Evolutionary conservation across 2,329 filamentous ascomycete genomes (phyloP).

Genomic region (Ilyonectria mors-panacis): DNA sequence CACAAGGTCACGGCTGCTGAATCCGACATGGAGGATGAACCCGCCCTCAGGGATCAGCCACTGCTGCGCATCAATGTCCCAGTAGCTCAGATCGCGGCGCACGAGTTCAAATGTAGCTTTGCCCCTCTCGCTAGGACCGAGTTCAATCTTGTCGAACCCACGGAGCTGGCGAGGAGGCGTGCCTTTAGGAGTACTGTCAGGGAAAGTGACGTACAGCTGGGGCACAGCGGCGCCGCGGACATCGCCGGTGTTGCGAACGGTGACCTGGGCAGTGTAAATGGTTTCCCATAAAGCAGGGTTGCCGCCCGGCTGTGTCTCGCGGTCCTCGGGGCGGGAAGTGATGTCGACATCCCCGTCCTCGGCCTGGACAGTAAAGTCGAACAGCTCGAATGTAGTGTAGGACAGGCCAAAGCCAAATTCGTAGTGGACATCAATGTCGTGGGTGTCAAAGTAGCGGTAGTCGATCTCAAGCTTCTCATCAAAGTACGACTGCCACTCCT

Average conservation of each 20-base stretch:
- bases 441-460: slow-evolving; percentile 75
- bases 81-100: slow-evolving; percentile 64
- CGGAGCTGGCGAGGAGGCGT: slow-evolving; percentile 65
- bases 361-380: slow-evolving; percentile 50
- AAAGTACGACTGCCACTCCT: slow-evolving; percentile 62
- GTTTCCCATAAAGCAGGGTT: slow-evolving; percentile 68
- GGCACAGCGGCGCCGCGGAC: slow-evolving; percentile 64
- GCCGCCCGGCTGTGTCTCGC: slow-evolving; percentile 63
- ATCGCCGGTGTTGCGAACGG: slow-evolving; percentile 66
- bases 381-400: slow-evolving; percentile 74
- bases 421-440: slow-evolving; percentile 71
- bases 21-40: slow-evolving; percentile 45
- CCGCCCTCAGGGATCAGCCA: slow-evolving; percentile 54
- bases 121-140: slow-evolving; percentile 58
- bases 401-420: slow-evolving; percentile 79
- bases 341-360: slow-evolving; percentile 43
- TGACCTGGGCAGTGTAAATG: slow-evolving; percentile 62
- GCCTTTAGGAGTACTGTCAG: slow-evolving; percentile 48
- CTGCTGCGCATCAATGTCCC: slow-evolving; percentile 59
- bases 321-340: slow-evolving; percentile 16
- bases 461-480: slow-evolving; percentile 77
- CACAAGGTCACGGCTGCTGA: slow-evolving; percentile 28
- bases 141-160: slow-evolving; percentile 65
- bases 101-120: slow-evolving; percentile 62
- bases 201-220: slow-evolving; percentile 69